Evolutionary conservation across 768 basidiomycete species (phyloP), one percentile per base, ranked within the genome.

Genomic region (Leccinum subgranulosum): DNA sequence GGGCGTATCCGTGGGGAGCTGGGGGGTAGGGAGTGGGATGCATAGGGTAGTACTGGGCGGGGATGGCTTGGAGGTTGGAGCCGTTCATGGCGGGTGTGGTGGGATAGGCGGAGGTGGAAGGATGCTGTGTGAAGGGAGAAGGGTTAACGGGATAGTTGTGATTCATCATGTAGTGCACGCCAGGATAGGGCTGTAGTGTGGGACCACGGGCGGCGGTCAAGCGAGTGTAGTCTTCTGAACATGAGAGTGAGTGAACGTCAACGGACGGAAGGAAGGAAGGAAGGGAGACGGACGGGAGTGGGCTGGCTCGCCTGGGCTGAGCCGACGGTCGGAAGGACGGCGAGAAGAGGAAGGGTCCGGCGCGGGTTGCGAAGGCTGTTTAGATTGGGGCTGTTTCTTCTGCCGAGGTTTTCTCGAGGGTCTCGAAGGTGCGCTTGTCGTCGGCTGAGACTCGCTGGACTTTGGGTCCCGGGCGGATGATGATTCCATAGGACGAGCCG

Each of bases 81-180:
- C 76, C 76, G 58, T 79, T 77, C 55, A 73, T 67, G 11, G 74
- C 55, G 14, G 73, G 65, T 14, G 66, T 60, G 29, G 70, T 53
- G 50, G 71, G 66, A 39, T 74, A 60, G 49, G 70, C 36, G 73
- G 83, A 60, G 66, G 79, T 11, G 60, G 72, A 63, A 73, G 74
- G 75, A 19, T 76, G 72, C 46, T 78, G 76, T 25, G 78, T 62
- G 60, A 78, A 80, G 11, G 77, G 76, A 55, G 85, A 78, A 58
- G 83, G 81, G 66, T 82, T 84, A 62, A 83, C 75, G 25, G 85
- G 80, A 49, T 88, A 90, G 58, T 81, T 74, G 53, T 84, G 84
- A 69, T 89, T 90, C 87, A 89, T 90, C 70, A 84, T 77, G 65
- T 69, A 75, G 48, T 81, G 84, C 9, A 81, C 75, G 25, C 75